Base-by-base conservation (phyloP, 768 basidiomycete genomes). In the Tephrocybe sp. region DNA sequence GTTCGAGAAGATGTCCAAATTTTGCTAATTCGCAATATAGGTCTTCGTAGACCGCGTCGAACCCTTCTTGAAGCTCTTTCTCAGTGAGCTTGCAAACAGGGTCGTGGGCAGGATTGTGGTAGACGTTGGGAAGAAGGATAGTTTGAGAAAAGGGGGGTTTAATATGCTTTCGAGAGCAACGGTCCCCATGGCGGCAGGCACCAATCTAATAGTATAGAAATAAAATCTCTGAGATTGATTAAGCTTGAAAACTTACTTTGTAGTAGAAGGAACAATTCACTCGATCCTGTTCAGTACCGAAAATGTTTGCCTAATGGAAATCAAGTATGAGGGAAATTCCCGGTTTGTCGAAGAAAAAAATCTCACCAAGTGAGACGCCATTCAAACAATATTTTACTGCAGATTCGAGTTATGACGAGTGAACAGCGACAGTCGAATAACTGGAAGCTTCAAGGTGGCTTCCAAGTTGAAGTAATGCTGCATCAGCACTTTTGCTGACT, bases 241-340 rank as follows among this genome's bases (percentile, higher is more conserved):
- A 39, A 14, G 43, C 40, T 26, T 19, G 45, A 26, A 26, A 34
- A 67, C 80, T 31, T 55, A 89, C 89, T 74, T 96, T 96, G 76
- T 96, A 94, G 73, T 97, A 98, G 75, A 99, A 98, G 1, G 95
- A 98, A 66, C 96, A 99, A 67, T 99, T 99, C 56, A 99, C 96
- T 61, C 95, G 87, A 66, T 92, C 89, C 68, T 92, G 90, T 69
- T 92, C 90, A 55, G 91, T 94, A 58, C 92, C 92, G 61, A 96
- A 98, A 67, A 98, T 98, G 55, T 95, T 94, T 54, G 94, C 93
- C 85, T 95, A 52, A 57, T 17, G 16, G 7, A 50, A 35, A 19
- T 35, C 41, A 39, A 35, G 32, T 41, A 10, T 31, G 44, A 33
- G 14, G 16, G 33, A 19, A 33, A 16, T 16, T 42, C 13, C 5